Evolutionary conservation across 345 rosid genomes (phyloP), one percentile per base, ranked within the genome.

Genomic region (Moricandia arvensis): DNA sequence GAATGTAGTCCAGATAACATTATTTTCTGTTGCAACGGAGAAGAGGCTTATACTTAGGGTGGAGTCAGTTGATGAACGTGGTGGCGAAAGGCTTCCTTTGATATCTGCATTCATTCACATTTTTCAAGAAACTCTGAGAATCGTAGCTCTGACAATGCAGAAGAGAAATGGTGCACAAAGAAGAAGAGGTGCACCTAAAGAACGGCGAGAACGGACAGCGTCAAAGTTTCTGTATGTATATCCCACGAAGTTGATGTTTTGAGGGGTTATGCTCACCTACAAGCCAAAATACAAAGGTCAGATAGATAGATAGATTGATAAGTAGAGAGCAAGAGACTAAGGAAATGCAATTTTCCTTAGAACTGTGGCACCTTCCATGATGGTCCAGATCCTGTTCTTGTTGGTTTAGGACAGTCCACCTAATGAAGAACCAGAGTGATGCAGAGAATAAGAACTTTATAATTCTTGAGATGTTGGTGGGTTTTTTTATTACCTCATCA

Each of bases 181-280:
- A 73, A 11, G 17, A 73, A 71, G 21, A 24, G 38, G 18, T 77
- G 53, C 83, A 92, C 96, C 96, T 74, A 82, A 75, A 38, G 80
- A 80, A 62, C 74, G 86, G 51, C 73, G 83, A 17, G 83, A 71
- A 82, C 87, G 92, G 53, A 93, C 84, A 33, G 96, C 98, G 59
- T 86, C 91, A 12, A 88, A 88, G 76, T 93, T 91, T 87, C 86
- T 93, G 86, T 90, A 91, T 10, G 97, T 91, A 68, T 93, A 93
- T 43, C 98, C 98, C 71, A 90, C 98, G 63, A 93, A 93, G 80
- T 83, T 87, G 74, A 90, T 86, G 67, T 88, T 91, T 81, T 93
- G 76, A 27, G 92, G 84, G 58, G 85, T 83, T 78, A 85, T 74
- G 66, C 76, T 68, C 62, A 68, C 83, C 98, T 93, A 86, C 26